Percentiles rank a stretch among this genome's conserved stretches.
Evolutionary conservation across 2,329 filamentous ascomycete species (phyloP).

Genomic region (Trichothecium sympodiale): DNA sequence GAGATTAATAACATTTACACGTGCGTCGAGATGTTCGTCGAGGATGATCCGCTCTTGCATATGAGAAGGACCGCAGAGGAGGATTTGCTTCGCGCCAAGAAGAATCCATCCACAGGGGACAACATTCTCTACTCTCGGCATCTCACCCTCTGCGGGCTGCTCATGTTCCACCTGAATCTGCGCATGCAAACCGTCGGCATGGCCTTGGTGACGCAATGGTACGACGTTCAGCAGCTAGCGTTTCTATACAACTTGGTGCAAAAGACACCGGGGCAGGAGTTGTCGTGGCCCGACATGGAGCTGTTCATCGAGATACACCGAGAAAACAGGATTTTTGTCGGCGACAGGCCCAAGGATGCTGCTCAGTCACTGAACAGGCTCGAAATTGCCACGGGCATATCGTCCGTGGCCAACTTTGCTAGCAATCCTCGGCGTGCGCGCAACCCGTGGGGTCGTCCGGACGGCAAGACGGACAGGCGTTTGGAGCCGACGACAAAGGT

Average conservation of each 20-base stretch:
- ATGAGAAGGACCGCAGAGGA: too few species aligned
- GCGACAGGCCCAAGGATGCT: conserved; percentile 14
- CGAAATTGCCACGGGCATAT: conserved; percentile 15
- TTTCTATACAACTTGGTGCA: conserved; percentile 17
- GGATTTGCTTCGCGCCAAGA: conserved; percentile 9
- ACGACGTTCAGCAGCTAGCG: conserved; percentile 16
- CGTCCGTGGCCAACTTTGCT: conserved; percentile 14
- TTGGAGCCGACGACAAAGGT: conserved; percentile 14
- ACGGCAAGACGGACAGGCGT: conserved; percentile 11
- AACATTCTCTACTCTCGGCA: conserved; percentile 14
- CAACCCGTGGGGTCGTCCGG: conserved; percentile 4
- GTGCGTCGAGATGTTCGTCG: too few species aligned
- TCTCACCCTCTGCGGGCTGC: conserved; percentile 13
- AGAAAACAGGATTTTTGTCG: conserved; percentile 17
- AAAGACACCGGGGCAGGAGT: conserved; percentile 1
- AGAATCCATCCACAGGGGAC: conserved; percentile 1
- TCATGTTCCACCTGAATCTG: conserved; percentile 14
- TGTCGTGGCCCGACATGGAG: conserved; percentile 18
- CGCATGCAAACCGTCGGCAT: conserved; percentile 15
- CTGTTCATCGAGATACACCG: conserved; percentile 18
- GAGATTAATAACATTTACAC: too few species aligned
- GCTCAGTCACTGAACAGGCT: conserved; percentile 15
- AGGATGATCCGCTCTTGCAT: too few species aligned
- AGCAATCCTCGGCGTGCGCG: conserved; percentile 11
- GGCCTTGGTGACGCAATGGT: conserved; percentile 15